Base-by-base conservation (phyloP, 805 yeast species). In the Metschnikowia matae region DNA sequence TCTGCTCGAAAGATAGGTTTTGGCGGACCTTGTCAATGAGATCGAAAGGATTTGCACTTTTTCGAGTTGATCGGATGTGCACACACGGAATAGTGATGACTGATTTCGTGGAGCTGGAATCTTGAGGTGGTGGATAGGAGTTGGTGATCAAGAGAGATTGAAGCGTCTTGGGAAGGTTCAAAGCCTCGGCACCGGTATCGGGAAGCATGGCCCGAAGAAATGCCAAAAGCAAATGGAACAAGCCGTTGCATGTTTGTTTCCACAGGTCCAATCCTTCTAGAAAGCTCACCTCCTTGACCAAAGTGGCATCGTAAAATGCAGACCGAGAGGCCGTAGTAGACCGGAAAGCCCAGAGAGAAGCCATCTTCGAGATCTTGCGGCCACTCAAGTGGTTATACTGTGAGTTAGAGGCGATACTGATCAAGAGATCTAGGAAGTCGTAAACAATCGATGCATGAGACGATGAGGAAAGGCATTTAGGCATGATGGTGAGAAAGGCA, bases 371-470 rank as follows among this genome's bases (percentile, higher is more conserved):
- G 15, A 90, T 77, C 62, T 88, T 89, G 44, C 90, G 76, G 0
- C 94, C 95, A 60, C 87, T 82, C 74, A 90, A 70, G 60, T 85
- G 82, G 61, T 89, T 89, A 39, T 82, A 80, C 58, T 83, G 85
- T 3, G 95, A 82, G 66, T 89, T 87, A 8, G 95, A 82, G 0
- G 95, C 83, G 39, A 90, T 68, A 10, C 89, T 78, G 10, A 89
- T 87, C 40, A 91, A 69, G 34, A 90, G 74, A 62, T 90, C 96
- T 59, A 89, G 79, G 60, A 89, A 91, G 63, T 88, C 96, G 64
- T 87, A 88, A 4, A 88, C 92, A 4, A 91, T 88, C 1, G 94
- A 84, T 0, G 96, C 96, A 68, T 89, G 96, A 4, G 92, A 85
- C 2, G 94, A 89, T 0, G 94, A 84, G 2, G 85, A 79, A 20